Evolutionary conservation across 2,329 filamentous ascomycete genomes (phyloP), one percentile per base, ranked within the genome.

Genomic region (Alternaria infectoria): DNA sequence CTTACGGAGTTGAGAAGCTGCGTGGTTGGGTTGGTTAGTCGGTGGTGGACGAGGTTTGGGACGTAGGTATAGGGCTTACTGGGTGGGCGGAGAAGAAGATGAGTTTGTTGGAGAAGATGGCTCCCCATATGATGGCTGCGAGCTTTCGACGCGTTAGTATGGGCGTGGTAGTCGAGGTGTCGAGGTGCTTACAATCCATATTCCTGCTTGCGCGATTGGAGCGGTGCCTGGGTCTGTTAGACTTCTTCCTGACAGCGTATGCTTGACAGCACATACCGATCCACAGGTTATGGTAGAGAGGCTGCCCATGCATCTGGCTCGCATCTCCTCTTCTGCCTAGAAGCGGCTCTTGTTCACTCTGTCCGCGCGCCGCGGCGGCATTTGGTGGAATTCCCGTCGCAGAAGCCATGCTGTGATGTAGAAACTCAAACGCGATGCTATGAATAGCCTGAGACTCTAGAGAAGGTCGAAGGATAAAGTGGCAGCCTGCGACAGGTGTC

Each of bases 71-170:
- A 8, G 13, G 50, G 40, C 81, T 87, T 76, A 97, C 89, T 8
- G 95, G 95, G 80, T 98, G 95, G 9, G 90, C 89, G 17, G 93
- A 93, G 86, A 98, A 97, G 72, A 97, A 88, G 43, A 92, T 91
- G 65, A 96, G 77, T 28, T 90, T 79, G 47, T 86, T 85, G 45
- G 88, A 86, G 76, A 97, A 88, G 68, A 97, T 87, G 59, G 87
- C 87, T 49, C 88, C 87, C 93, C 93, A 97, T 69, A 97, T 85
- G 60, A 95, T 87, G 36, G 88, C 87, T 52, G 89, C 83, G 66
- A 97, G 87, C 86, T 88, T 19, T 50, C 65, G 36, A 17, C 11
- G 11, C 6, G 62, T 73, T 51, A 75, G 64, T 62, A 50, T 56
- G 12, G 54, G n/a, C 12, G 54, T 30, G 13, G 46, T 23, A 3